Conservation (phyloP, 345 rosid species). For the Moringa oleifera region DNA sequence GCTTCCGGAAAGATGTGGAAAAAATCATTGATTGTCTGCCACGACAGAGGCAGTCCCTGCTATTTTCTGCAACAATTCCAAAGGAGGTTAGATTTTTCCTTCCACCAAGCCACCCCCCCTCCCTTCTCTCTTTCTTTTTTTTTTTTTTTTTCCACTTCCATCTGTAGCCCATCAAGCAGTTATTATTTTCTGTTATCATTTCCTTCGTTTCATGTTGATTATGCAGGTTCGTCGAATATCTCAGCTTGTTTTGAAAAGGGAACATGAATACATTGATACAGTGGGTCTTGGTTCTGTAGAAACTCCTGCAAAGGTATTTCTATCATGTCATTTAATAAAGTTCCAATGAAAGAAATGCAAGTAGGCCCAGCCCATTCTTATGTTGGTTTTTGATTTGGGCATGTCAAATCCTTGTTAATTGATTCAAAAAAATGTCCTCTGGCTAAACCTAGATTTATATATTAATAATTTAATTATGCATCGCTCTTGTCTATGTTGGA, state of each 20-base stretch:
- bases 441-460: no score
- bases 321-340: not conserved
- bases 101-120: no score
- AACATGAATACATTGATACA: conserved; percentile 69
- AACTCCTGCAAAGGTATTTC: conserved; percentile 69
- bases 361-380: no score
- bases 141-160: no score
- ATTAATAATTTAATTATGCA: conserved; percentile 1
- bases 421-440: no score
- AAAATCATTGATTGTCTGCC: conserved; percentile 87
- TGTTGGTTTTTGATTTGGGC: no score
- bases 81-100: conserved; percentile 58
- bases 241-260: conserved; percentile 89
- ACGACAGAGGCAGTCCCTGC: conserved; percentile 74
- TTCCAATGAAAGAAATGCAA: not conserved
- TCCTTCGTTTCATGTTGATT: conserved; percentile 3
- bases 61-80: conserved; percentile 89
- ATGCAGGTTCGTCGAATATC: conserved; percentile 84
- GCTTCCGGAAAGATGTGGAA: conserved; percentile 91
- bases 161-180: no score
- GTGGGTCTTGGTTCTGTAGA: conserved; percentile 71
- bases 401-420: no score
- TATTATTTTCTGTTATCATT: no score
- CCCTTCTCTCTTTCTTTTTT: no score
- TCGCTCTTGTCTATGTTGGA: conserved; percentile 10